Base-by-base conservation (phyloP, 2,329 filamentous ascomycete species). In the Clonostachys solani region DNA sequence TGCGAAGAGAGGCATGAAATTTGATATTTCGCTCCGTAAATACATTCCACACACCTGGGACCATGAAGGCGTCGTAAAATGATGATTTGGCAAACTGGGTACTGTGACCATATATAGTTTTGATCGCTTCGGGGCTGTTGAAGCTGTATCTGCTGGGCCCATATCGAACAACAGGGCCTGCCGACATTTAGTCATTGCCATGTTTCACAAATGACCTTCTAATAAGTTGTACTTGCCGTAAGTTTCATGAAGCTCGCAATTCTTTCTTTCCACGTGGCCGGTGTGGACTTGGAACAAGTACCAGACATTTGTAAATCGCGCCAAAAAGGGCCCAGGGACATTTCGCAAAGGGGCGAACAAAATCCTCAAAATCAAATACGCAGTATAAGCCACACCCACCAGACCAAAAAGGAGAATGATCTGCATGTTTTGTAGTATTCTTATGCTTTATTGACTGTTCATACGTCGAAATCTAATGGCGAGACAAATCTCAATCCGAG, bases 131-230 rank as follows among this genome's bases (percentile, higher is more conserved):
- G 0, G 63, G 57, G 46, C 74, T 66, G 35, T 62, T 63, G 49
- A 79, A 60, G 34, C 68, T 73, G 47, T 75, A 77, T 7, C 75
- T 66, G 16, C 72, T 64, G 0, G 74, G 74, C 0, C 69, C 71
- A 47, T 77, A 67, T 0, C 74, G 69, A 1, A 77, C 64, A 16
- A 77, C 56, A 0, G 62, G 50, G 0, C 66, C 65, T 63, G 19
- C 6, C 13, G 54, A 6, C 19, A 33, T 4, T 6, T 40, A 33
- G 19, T 34, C 6, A 44, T 4, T 15, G n/a, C 17, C 19, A 4
- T 43, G 15, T 16, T 44, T 23, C 29, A 33, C 10, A 8, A 12
- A 33, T 12, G 16, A 10, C 1, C 12, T 33, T 43, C 13, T 1
- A 12, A 8, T 5, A 18, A 9, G 10, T 5, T 12, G 8, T 18